phyloP scores from a whole-genome alignment of 2,329 filamentous ascomycete species.

The Paecilomyces sp. region DNA sequence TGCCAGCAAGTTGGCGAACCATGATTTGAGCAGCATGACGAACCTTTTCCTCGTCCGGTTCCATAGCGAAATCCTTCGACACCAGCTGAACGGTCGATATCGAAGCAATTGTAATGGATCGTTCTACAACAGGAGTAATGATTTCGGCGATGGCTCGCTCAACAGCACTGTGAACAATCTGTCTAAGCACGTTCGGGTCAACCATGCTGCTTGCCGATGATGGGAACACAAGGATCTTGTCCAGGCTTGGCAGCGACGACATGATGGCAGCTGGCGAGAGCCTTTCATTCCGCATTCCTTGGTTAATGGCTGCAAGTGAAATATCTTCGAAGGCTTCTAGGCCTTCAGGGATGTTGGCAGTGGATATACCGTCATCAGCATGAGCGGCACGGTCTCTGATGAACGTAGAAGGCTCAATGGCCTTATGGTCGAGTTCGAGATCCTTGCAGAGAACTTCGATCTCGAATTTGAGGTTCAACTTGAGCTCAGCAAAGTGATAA shows the following conservation, averaged over 20 bases:
- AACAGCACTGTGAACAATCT: slow-evolving; percentile 78
- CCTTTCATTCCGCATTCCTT: slow-evolving; percentile 60
- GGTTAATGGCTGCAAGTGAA: slow-evolving; percentile 65
- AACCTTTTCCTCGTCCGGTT: slow-evolving; percentile 80
- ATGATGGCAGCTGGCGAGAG: slow-evolving; percentile 73
- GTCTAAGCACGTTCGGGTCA: slow-evolving; percentile 56
- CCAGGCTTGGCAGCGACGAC: slow-evolving; percentile 75
- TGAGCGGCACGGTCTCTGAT: slow-evolving; percentile 70
- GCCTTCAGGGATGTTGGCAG: slow-evolving; percentile 56
- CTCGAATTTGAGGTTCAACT: slow-evolving; percentile 96
- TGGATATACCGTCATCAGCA: slow-evolving; percentile 48
- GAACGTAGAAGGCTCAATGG: slow-evolving; percentile 77
- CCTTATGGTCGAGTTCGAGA: slow-evolving; percentile 83
- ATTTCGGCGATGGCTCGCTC: slow-evolving; percentile 91
- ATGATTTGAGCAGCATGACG: slow-evolving; percentile 84
- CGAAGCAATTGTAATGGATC: slow-evolving; percentile 94
- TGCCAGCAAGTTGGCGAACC: slow-evolving; percentile 90
- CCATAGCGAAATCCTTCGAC: slow-evolving; percentile 91
- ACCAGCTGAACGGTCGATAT: slow-evolving; percentile 96
- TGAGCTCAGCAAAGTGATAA: slow-evolving; percentile 86
- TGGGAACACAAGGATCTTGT: slow-evolving; percentile 71
- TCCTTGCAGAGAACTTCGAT: slow-evolving; percentile 97
- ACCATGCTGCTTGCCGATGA: slow-evolving; percentile 70
- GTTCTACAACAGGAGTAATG: slow-evolving; percentile 92
- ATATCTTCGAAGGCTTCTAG: slow-evolving; percentile 79